These are phyloP conservation scores for Aspergillus hortae DNA, from an alignment of 2,329 filamentous ascomycete species.

Conservation along the genomic window DNA sequence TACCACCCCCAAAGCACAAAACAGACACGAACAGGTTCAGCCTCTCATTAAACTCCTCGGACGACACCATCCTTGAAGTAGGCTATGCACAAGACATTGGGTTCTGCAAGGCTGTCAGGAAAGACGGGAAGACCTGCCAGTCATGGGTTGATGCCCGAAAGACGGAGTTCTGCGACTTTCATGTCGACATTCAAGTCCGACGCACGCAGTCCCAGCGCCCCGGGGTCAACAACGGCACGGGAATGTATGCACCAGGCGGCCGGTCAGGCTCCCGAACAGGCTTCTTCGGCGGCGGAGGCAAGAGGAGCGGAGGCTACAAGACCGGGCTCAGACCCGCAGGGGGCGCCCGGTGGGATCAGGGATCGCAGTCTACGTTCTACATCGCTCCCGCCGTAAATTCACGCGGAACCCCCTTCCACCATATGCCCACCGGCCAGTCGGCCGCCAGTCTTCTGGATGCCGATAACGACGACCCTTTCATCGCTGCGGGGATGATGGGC, in stretches of 20 bases:
- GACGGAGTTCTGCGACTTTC: constrained; percentile 89
- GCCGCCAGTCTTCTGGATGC: constrained; percentile 42
- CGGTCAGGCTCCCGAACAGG: constrained; percentile 42
- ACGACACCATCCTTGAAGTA: constrained; percentile 86
- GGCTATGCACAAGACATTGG: constrained; percentile 80
- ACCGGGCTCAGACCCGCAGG: constrained; percentile 33
- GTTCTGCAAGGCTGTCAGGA: constrained; percentile 80
- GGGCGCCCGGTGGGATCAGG: constrained; percentile 37
- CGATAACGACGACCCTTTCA: constrained; percentile 40
- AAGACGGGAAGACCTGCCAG: constrained; percentile 76
- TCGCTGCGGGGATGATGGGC: constrained; percentile 35
- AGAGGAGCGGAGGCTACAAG: constrained; percentile 13
- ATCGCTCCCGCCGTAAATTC: constrained; percentile 34
- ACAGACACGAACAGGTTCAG: constrained; percentile 80
- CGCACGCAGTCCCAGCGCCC: constrained; percentile 67
- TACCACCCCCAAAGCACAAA: constrained; percentile 76
- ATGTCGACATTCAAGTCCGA: constrained; percentile 76
- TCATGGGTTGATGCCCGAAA: constrained; percentile 84
- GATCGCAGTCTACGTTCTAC: constrained; percentile 44
- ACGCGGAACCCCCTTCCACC: constrained; percentile 17
- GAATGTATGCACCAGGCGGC: constrained; percentile 43
- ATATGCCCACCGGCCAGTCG: constrained; percentile 25
- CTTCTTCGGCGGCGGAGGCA: constrained; percentile 29
- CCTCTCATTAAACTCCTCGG: constrained; percentile 77
- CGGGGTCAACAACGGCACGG: constrained; percentile 72